A percentile compares a stretch with the other conserved stretches of the same genome.
phyloP scores from a whole-genome alignment of 2,329 filamentous ascomycete species.

The Dothideomycetes sp. region DNA sequence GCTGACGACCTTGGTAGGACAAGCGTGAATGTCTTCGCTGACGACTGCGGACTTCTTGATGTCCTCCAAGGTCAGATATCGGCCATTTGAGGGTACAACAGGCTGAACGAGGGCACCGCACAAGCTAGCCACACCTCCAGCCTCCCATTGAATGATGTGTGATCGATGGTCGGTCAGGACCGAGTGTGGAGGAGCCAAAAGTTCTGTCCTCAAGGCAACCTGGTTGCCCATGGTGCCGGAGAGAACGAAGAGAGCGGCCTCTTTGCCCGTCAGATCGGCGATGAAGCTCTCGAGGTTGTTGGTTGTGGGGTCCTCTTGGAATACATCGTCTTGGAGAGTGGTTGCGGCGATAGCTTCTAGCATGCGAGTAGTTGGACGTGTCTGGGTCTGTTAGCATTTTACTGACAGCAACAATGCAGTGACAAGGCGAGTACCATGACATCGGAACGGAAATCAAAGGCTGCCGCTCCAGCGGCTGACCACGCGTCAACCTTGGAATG shows the following conservation, averaged over 20 bases:
- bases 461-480: constrained; percentile 40
- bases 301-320: constrained; percentile 70
- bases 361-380: constrained; percentile 72
- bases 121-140: constrained; percentile 59
- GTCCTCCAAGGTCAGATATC: constrained; percentile 69
- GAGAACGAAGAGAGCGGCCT: constrained; percentile 69
- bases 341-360: constrained; percentile 65
- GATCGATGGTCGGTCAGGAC: constrained; percentile 70
- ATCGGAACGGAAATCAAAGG: constrained; percentile 47
- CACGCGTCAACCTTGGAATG: constrained; percentile 27
- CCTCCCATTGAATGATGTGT: constrained; percentile 66
- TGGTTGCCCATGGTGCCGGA: constrained; percentile 96
- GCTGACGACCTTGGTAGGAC: constrained; percentile 71
- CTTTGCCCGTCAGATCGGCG: constrained; percentile 63
- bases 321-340: constrained; percentile 76
- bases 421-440: constrained; percentile 16
- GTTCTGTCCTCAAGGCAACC: constrained; percentile 66
- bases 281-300: constrained; percentile 65
- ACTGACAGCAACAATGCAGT: not conserved
- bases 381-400: constrained; percentile 30
- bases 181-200: constrained; percentile 69
- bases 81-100: constrained; percentile 59
- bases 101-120: constrained; percentile 61
- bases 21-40: constrained; percentile 63
- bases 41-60: constrained; percentile 57